Conservation (phyloP, 305 asterid species). For the Solanum hybrid region DNA sequence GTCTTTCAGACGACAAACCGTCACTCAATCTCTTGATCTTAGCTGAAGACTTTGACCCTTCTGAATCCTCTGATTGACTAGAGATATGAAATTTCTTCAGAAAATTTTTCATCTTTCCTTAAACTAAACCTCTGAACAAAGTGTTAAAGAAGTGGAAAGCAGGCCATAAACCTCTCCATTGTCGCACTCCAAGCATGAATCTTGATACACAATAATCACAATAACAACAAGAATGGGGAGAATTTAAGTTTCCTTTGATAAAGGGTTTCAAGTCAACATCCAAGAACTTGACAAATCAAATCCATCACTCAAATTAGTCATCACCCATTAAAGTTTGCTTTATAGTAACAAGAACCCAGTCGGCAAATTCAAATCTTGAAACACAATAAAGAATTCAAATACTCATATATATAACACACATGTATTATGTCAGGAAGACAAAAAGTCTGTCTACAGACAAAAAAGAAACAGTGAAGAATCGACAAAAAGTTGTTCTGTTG, state of each 20-base stretch:
- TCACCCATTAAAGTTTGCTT: slow-evolving; percentile 15
- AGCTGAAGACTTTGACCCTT: slow-evolving; percentile 57
- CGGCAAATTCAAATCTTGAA: neutral
- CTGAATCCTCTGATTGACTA: slow-evolving; percentile 63
- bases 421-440: neutral
- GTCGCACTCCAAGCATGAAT: slow-evolving; percentile 46
- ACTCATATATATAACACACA: neutral
- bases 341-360: neutral
- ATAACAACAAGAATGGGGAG: slow-evolving; percentile 10
- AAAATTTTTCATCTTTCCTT: slow-evolving; percentile 59
- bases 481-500: neutral
- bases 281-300: slow-evolving; percentile 10
- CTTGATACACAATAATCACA: slow-evolving; percentile 15
- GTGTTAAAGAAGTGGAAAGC: slow-evolving; percentile 41
- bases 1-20: slow-evolving; percentile 35
- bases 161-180: slow-evolving; percentile 46
- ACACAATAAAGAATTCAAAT: neutral
- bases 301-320: slow-evolving; percentile 8
- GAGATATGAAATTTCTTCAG: slow-evolving; percentile 77
- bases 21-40: slow-evolving; percentile 35
- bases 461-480: neutral
- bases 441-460: neutral
- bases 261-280: slow-evolving; percentile 25
- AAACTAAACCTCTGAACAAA: slow-evolving; percentile 7
- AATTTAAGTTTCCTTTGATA: slow-evolving; percentile 4